A percentile compares a stretch with the other conserved stretches of the same genome.
phyloP scores from a whole-genome alignment of 2,329 filamentous ascomycete species.

The Calycina herbarum region DNA sequence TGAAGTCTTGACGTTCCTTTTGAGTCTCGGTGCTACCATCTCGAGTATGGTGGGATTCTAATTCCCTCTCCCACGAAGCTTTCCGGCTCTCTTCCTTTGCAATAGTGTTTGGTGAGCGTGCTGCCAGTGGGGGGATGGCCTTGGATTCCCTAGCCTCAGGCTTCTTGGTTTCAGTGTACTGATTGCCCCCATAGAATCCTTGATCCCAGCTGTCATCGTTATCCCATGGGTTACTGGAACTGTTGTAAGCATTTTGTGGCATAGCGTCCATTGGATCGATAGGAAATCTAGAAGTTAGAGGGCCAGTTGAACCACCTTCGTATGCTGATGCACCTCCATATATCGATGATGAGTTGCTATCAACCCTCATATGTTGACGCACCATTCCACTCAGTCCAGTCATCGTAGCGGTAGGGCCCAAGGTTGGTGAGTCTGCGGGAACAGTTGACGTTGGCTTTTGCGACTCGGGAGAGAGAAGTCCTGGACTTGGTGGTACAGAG shows the following conservation, averaged over 20 bases:
- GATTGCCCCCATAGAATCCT: conserved; percentile 20
- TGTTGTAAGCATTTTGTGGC: conserved; percentile 37
- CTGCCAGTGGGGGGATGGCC: conserved; percentile 17
- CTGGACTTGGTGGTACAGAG: background rate
- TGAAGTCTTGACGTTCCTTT: conserved; percentile 68
- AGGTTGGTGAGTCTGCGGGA: conserved; percentile 70
- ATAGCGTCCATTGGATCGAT: conserved; percentile 36
- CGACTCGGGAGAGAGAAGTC: conserved; percentile 8
- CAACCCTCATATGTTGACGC: conserved; percentile 77
- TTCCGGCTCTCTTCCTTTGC: conserved; percentile 18
- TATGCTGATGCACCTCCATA: conserved; percentile 53
- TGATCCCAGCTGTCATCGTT: conserved; percentile 34
- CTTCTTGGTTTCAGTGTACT: conserved; percentile 17
- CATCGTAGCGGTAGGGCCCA: conserved; percentile 56
- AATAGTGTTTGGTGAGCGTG: conserved; percentile 23
- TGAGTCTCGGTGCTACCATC: conserved; percentile 51
- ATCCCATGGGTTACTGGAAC: conserved; percentile 48
- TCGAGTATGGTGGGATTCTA: conserved; percentile 43
- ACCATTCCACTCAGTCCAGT: conserved; percentile 78
- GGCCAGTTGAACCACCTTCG: conserved; percentile 47
- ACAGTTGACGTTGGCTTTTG: conserved; percentile 10
- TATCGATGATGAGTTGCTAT: conserved; percentile 80
- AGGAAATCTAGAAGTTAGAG: conserved; percentile 43
- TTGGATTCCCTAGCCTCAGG: conserved; percentile 17
- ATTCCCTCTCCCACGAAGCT: conserved; percentile 34